Percentiles rank a stretch among this genome's conserved stretches.
phyloP scores from a whole-genome alignment of 179 eudicot species.

The Sideroxylon spinosum region DNA sequence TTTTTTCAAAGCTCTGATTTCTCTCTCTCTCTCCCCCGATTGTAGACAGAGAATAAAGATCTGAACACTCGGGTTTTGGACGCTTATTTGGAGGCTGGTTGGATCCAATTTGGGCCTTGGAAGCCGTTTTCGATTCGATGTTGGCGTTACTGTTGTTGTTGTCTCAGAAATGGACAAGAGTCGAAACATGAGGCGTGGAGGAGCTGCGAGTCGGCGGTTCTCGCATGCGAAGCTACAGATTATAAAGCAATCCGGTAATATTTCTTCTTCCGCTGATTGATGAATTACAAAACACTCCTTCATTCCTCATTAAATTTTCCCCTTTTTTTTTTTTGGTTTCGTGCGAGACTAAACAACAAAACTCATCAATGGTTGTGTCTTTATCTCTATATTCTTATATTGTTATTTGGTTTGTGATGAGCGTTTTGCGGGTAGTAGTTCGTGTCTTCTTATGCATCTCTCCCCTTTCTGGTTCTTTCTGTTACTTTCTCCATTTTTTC shows the following conservation, averaged over 20 bases:
- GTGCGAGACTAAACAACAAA: conserved; percentile 15
- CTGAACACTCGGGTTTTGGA: conserved; percentile 1
- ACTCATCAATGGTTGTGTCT: conserved; percentile 21
- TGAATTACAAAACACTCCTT: neutral
- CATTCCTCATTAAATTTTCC: neutral
- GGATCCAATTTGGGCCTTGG: conserved; percentile 7
- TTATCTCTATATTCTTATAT: conserved; percentile 17
- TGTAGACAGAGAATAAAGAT: conserved; percentile 9
- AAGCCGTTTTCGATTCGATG: conserved; percentile 12
- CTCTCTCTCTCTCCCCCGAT: neutral
- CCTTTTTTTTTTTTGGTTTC: neutral
- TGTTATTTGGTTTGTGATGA: conserved; percentile 10
- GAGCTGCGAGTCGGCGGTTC: conserved; percentile 24
- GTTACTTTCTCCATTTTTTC: neutral
- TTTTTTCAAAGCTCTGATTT: neutral
- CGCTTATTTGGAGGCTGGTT: conserved; percentile 6
- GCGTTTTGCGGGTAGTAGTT: neutral
- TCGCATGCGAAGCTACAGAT: conserved; percentile 14
- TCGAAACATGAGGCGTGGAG: conserved; percentile 24
- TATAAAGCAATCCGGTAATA: conserved; percentile 17
- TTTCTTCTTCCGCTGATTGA: too few relatives aligned
- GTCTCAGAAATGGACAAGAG: conserved; percentile 23
- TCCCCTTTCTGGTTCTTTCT: neutral
- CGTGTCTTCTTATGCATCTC: conserved; percentile 16
- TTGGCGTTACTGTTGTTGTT: neutral